Percentiles rank a stretch among this genome's conserved stretches.
Evolutionary conservation across 257 asterid genomes (phyloP).

Genomic region (Cordia subcordata): DNA sequence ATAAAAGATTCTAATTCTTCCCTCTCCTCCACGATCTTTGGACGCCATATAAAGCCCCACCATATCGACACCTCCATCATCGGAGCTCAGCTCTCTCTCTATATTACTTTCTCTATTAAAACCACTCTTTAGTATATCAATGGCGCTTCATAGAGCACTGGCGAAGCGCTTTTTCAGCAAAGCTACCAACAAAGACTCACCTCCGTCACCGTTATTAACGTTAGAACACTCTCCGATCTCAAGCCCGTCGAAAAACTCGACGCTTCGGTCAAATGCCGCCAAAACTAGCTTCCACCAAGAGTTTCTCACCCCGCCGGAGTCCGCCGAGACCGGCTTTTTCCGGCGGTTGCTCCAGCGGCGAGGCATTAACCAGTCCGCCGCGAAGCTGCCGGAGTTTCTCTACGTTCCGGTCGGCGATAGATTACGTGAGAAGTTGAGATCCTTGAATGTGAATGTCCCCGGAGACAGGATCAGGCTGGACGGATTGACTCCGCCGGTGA

Average conservation of each 20-base stretch:
- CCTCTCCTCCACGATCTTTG: conserved; percentile 7
- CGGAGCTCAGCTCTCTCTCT: conserved; percentile 14
- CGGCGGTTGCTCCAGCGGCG: conserved; percentile 49
- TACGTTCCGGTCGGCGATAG: conserved; percentile 57
- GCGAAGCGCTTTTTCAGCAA: conserved; percentile 23
- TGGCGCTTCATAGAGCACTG: conserved; percentile 55
- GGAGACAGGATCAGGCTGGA: conserved; percentile 32
- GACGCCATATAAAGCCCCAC: conserved; percentile 35
- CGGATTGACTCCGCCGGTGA: conserved; percentile 22
- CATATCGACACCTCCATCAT: conserved; percentile 20
- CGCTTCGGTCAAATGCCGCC: conserved; percentile 16
- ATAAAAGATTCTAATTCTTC: neutral
- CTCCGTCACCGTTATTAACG: neutral
- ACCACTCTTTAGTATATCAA: conserved; percentile 14
- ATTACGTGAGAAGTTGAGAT: conserved; percentile 49
- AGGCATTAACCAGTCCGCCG: conserved; percentile 39
- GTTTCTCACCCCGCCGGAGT: conserved; percentile 22
- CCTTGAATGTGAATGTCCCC: conserved; percentile 34
- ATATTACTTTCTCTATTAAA: neutral
- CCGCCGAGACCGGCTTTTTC: conserved; percentile 28
- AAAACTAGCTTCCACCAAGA: conserved; percentile 22
- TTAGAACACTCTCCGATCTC: conserved; percentile 24
- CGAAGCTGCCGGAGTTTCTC: conserved; percentile 45
- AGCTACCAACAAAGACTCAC: neutral
- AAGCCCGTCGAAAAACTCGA: conserved; percentile 11